A percentile compares a stretch with the other conserved stretches of the same genome.
These are phyloP conservation scores for Canavalia gladiata DNA, from an alignment of 306 rosid species.

Conservation along the genomic window DNA sequence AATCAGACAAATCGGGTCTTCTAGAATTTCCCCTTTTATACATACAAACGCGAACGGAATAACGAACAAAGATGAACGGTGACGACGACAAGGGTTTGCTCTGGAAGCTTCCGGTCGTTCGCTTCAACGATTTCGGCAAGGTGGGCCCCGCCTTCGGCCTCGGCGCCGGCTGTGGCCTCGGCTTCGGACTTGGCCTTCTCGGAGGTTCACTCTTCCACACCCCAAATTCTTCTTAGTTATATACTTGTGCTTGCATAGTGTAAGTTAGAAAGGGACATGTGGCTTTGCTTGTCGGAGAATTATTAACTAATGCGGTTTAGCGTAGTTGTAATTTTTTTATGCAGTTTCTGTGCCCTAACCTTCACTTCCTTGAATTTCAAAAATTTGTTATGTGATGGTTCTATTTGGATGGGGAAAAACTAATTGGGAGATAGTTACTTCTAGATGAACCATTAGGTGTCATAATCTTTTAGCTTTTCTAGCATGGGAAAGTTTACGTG, in stretches of 20 bases:
- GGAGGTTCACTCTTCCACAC: slow-evolving; percentile 64
- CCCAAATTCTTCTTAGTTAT: neutral
- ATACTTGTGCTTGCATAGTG: neutral
- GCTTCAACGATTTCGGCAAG: slow-evolving; percentile 65
- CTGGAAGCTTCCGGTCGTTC: slow-evolving; percentile 83
- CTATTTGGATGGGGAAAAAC: neutral
- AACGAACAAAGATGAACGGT: slow-evolving; percentile 26
- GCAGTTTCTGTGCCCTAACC: neutral
- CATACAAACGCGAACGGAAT: too few relatives aligned
- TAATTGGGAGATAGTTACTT: neutral
- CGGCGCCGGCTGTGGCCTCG: slow-evolving; percentile 90
- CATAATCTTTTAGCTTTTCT: neutral
- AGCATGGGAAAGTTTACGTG: neutral
- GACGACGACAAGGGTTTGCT: slow-evolving; percentile 63
- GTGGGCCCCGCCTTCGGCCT: slow-evolving; percentile 88
- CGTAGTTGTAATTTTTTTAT: neutral
- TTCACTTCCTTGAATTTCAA: slow-evolving; percentile 15
- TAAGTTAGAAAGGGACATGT: neutral
- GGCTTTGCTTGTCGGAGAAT: neutral
- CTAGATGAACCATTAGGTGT: slow-evolving; percentile 1
- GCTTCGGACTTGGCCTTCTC: slow-evolving; percentile 85
- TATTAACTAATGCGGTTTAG: neutral
- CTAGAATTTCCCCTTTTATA: neutral
- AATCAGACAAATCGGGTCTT: neutral
- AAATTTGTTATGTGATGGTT: neutral